Evolutionary conservation across 1,284 basidiomycete genomes (phyloP).

Genomic region (Pyrrhoderma noxium): DNA sequence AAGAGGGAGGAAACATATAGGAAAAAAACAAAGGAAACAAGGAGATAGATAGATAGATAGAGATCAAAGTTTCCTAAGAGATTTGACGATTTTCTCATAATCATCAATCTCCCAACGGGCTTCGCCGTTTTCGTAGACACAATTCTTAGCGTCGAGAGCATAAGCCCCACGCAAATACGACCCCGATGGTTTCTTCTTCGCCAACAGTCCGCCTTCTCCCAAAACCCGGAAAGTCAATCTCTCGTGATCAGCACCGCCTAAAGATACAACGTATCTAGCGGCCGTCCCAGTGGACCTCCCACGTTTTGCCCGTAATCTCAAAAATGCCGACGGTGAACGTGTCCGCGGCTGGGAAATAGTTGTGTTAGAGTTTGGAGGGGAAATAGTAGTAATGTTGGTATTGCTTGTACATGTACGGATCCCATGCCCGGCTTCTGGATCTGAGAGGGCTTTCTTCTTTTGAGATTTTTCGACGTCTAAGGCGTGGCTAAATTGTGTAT

Average conservation of each 20-base stretch:
- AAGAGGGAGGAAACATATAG: too few relatives aligned
- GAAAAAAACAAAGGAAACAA: background rate
- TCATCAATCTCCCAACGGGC: slow-evolving; percentile 15
- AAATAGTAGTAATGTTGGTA: background rate
- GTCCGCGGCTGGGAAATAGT: background rate
- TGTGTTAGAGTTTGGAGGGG: background rate
- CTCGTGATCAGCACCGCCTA: background rate
- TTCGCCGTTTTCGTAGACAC: slow-evolving; percentile 9
- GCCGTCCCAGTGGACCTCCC: slow-evolving; percentile 1
- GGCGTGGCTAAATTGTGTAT: too few relatives aligned
- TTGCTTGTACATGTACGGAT: too few relatives aligned
- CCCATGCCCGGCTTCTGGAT: slow-evolving; percentile 13
- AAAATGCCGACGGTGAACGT: background rate
- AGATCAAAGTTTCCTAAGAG: slow-evolving; percentile 14
- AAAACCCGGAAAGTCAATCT: slow-evolving; percentile 6
- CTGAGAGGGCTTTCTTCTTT: slow-evolving; percentile 9
- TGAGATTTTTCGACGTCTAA: background rate
- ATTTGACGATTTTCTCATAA: slow-evolving; percentile 15
- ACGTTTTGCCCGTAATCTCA: slow-evolving; percentile 3
- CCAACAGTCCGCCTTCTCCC: background rate
- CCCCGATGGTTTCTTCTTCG: background rate
- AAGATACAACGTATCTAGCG: slow-evolving; percentile 12
- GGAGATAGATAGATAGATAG: background rate
- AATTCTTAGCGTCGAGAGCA: background rate
- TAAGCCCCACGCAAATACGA: slow-evolving; percentile 6